Conservation (phyloP, 768 basidiomycete genomes). For the Asterophora parasitica region DNA sequence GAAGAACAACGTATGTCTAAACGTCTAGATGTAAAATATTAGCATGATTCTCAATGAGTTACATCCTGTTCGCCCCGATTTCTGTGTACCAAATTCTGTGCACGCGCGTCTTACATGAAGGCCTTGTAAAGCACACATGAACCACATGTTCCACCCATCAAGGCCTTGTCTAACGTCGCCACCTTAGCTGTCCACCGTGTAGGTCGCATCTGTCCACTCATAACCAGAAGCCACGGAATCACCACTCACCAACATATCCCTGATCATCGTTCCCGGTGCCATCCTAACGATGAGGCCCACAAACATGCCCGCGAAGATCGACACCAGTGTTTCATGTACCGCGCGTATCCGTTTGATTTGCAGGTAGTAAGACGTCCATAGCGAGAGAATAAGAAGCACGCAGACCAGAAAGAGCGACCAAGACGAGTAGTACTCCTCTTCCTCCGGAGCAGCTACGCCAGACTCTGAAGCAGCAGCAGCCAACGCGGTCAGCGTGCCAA, state of each 20-base stretch:
- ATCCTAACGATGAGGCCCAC: conserved; percentile 90
- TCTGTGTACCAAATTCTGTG: no score
- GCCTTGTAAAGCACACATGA: no score
- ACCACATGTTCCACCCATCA: no score
- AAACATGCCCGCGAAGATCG: conserved; percentile 93
- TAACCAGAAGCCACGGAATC: background rate
- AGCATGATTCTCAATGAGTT: no score
- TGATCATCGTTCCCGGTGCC: conserved; percentile 88
- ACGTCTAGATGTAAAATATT: conserved; percentile 52
- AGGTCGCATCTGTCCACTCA: background rate
- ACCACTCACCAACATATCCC: conserved; percentile 90
- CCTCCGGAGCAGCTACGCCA: conserved; percentile 46
- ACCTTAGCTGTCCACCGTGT: background rate
- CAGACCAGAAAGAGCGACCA: conserved; percentile 95
- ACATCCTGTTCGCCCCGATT: no score
- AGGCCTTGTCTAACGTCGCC: background rate
- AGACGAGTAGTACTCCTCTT: conserved; percentile 88
- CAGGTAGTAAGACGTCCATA: conserved; percentile 96
- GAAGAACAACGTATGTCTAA: conserved; percentile 96
- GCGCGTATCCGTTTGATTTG: conserved; percentile 95
- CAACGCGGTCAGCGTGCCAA: conserved; percentile 30
- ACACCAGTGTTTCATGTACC: conserved; percentile 93
- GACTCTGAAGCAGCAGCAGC: conserved; percentile 27
- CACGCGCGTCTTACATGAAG: no score
- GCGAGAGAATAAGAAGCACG: conserved; percentile 86